Evolutionary conservation across 176 grass and related monocot species (phyloP), one percentile per base, ranked within the genome.

Genomic region (Dendrocalamus sinicus): DNA sequence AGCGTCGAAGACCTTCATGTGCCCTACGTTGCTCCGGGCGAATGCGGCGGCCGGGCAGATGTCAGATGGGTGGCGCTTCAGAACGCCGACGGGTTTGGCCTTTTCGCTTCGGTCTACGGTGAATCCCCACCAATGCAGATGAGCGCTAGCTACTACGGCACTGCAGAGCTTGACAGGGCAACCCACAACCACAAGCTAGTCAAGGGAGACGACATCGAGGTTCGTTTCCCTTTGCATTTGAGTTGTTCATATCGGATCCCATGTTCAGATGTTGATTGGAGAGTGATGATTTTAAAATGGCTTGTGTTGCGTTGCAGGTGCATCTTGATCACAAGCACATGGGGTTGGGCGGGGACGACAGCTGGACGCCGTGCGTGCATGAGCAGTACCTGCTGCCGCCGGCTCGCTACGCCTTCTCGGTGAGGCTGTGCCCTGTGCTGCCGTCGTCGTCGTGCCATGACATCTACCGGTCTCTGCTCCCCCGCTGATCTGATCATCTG

Each of bases 251-350:
- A 7, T 58, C 12, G 40, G 12, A 15, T 20, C 78, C 24, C 10
- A 10, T 53, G 14, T 63, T 51, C 14, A 23, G 61, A 77, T 83
- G 62, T 12, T 75, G 54, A 66, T 87, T 12, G 7, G 2, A 23
- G n/a, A 67, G 20, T 61, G 28, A 45, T 61, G 45, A 0, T 51
- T 24, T 9, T 59, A 55, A 50, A 50, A 51, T 39, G 30, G 17
- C 4, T 14, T 4, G 52, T 72, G 37, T 50, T 89, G 40, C 66
- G 22, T 80, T 87, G 81, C 76, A 98, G 93, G 93, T 98, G 78
- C 96, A 95, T 83, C 91, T 95, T 72, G 96, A 98, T 43, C 90
- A 95, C 78, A 94, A 72, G 67, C 96, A 98, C 75, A 98, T 95
- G 93, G 91, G 96, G 44, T 5, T 98, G 79, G 96, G 91, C 9